Base-by-base conservation (phyloP, 2,329 filamentous ascomycete genomes). In the Cladosporium velox region DNA sequence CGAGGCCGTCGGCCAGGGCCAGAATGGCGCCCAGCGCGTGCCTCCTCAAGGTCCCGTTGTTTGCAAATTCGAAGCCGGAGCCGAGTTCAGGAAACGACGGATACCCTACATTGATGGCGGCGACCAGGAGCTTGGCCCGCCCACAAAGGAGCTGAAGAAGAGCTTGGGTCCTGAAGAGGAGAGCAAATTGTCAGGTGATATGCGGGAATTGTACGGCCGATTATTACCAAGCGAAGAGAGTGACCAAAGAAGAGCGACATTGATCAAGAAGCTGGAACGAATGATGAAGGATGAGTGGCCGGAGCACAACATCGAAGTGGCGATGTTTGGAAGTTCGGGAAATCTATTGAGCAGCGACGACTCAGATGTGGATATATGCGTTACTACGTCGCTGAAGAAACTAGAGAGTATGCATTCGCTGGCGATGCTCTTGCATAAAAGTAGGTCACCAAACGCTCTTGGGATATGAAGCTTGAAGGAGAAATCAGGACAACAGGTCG, bases 321-420 rank as follows among this genome's bases (percentile, higher is more conserved):
- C 95, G 77, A 88, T 98, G 18, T 99, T 99, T 84, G 95, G 95
- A n/a, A 98, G 95, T 5, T 98, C 95, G 4, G 95, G 95, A 58
- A 99, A 99, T 78, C 82, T 95, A 77, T 83, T 99, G 65, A 97
- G 93, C 79, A 97, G 94, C 38, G 93, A 92, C 78, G 93, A 97
- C 76, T 99, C 95, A 62, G 95, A 99, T 82, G 94, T 99, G 77
- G 95, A 99, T 77, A 94, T 99, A 65, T 99, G 95, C 82, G 97
- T 99, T 75, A 96, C 93, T 57, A 98, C 95, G 24, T 84, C 91
- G 57, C 93, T 91, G 86, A 95, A 90, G 76, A 90, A 91, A 73
- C 81, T 98, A 75, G 93, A 97, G 77, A 90, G 88, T 67, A 93
- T 98, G 73, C 97, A 96, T 81, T 88, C 91, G 77, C 88, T 99